These are phyloP conservation scores for Capillidium heterosporum DNA, from an alignment of 371 early-diverging fungal genomes.

Conservation along the genomic window DNA sequence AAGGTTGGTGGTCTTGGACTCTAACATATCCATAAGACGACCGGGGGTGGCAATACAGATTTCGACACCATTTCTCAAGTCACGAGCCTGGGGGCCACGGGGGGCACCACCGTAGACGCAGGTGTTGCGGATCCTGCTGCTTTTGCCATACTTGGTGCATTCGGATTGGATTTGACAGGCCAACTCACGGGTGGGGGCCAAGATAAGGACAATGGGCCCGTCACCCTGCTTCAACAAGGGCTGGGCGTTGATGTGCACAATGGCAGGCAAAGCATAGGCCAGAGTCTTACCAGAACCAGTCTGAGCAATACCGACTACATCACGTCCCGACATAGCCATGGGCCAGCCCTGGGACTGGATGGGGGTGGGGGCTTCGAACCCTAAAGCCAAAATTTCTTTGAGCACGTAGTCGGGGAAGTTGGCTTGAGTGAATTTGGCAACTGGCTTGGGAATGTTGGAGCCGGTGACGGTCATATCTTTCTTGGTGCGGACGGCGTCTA, in stretches of 20 bases:
- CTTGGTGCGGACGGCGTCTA: conserved; percentile 29
- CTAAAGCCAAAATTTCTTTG: conserved; percentile 33
- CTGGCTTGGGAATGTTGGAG: conserved; percentile 43
- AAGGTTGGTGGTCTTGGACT: conserved; percentile 72
- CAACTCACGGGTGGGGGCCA: conserved; percentile 81
- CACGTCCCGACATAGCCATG: conserved; percentile 52
- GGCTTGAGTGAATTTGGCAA: conserved; percentile 74
- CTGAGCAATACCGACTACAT: conserved; percentile 80
- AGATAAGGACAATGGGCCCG: conserved; percentile 50
- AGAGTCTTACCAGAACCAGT: conserved; percentile 70
- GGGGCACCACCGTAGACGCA: conserved; percentile 81
- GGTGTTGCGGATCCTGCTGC: conserved; percentile 31
- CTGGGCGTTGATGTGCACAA: conserved; percentile 77
- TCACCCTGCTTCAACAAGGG: conserved; percentile 20
- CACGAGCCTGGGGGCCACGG: conserved; percentile 74
- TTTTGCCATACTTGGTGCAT: conserved; percentile 58
- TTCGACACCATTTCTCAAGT: conserved; percentile 62
- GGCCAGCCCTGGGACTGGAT: conserved; percentile 61
- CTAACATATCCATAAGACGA: conserved; percentile 87
- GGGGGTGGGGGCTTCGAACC: conserved; percentile 49
- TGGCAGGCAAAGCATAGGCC: conserved; percentile 61
- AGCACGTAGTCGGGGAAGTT: conserved; percentile 60
- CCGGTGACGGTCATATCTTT: conserved; percentile 48
- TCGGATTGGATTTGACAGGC: conserved; percentile 75
- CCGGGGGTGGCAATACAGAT: conserved; percentile 91